Percentiles rank a stretch among this genome's conserved stretches.
Conservation (phyloP, 2,329 filamentous ascomycete species). For the Helotiales sp. region DNA sequence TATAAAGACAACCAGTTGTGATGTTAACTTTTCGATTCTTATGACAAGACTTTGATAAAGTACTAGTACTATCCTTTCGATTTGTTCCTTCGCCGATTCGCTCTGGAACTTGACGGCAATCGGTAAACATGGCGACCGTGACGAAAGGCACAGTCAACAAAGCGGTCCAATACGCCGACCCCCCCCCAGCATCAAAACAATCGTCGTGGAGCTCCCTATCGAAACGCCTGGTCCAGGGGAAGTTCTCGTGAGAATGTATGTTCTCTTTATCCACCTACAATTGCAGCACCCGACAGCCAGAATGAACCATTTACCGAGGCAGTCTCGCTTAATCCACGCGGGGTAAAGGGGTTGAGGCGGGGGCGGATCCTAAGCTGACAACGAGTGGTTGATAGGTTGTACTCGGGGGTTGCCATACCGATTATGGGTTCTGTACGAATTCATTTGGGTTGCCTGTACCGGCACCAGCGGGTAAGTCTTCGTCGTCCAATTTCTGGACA, state of each 20-base stretch:
- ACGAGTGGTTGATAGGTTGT: constrained; percentile 6
- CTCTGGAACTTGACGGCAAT: too few species aligned
- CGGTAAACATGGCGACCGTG: background rate
- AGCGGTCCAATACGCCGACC: constrained; percentile 16
- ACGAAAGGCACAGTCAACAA: constrained; percentile 11
- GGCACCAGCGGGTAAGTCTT: constrained; percentile 5
- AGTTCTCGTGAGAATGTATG: constrained; percentile 23
- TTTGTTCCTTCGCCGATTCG: too few species aligned
- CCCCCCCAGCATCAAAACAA: constrained; percentile 13
- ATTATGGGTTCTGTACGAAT: constrained; percentile 21
- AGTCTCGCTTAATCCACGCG: constrained; percentile 5
- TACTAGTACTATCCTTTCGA: too few species aligned
- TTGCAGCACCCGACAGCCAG: background rate
- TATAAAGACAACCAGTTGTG: background rate
- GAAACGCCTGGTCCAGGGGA: constrained; percentile 17
- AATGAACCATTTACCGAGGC: background rate
- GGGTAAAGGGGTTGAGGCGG: constrained; percentile 1
- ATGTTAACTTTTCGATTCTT: background rate
- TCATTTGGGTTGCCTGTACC: constrained; percentile 15
- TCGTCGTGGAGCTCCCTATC: constrained; percentile 15
- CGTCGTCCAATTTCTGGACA: too few species aligned
- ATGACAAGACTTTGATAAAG: too few species aligned
- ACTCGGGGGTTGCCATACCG: constrained; percentile 29
- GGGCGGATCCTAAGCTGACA: background rate
- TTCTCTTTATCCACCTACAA: background rate